phyloP scores from a whole-genome alignment of 495 filamentous ascomycete genomes.

The Neurospora sp. region DNA sequence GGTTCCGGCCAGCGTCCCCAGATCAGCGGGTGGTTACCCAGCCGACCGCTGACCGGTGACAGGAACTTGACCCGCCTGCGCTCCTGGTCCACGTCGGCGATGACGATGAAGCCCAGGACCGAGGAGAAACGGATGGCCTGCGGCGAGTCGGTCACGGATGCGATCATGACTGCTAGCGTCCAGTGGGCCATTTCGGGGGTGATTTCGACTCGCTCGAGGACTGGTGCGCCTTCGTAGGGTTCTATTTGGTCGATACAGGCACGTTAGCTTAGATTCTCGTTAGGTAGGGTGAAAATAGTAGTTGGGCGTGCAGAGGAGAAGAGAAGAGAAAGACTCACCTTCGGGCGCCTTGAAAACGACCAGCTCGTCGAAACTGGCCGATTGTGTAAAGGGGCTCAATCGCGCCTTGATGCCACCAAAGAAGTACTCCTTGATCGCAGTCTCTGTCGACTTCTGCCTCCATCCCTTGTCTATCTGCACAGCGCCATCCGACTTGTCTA shows the following conservation, averaged over 20 bases:
- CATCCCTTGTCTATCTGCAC: conserved; percentile 70
- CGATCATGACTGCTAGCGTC: conserved; percentile 72
- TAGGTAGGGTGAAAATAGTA: not conserved
- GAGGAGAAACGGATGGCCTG: conserved; percentile 72
- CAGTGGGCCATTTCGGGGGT: conserved; percentile 52
- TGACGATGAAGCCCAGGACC: conserved; percentile 86
- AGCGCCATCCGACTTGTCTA: conserved; percentile 82
- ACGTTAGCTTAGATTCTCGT: conserved; percentile 16
- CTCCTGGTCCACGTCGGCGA: conserved; percentile 79
- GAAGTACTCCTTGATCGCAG: conserved; percentile 83
- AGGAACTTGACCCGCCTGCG: conserved; percentile 73
- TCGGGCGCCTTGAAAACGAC: conserved; percentile 44
- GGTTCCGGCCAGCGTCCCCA: conserved; percentile 48
- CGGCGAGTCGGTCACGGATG: conserved; percentile 50
- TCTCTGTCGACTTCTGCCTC: conserved; percentile 58
- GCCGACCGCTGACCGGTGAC: conserved; percentile 66
- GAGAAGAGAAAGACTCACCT: conserved; percentile 2
- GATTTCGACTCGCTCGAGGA: conserved; percentile 51
- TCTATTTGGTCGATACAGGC: conserved; percentile 11
- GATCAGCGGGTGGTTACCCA: conserved; percentile 69
- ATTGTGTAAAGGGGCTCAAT: conserved; percentile 75
- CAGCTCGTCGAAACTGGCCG: conserved; percentile 61
- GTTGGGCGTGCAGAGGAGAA: not conserved
- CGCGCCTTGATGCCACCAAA: conserved; percentile 71
- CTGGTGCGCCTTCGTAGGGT: conserved; percentile 24